Evolutionary conservation across 441 rosid species (phyloP), one percentile per base, ranked within the genome.

Genomic region (Omphalea diandra): DNA sequence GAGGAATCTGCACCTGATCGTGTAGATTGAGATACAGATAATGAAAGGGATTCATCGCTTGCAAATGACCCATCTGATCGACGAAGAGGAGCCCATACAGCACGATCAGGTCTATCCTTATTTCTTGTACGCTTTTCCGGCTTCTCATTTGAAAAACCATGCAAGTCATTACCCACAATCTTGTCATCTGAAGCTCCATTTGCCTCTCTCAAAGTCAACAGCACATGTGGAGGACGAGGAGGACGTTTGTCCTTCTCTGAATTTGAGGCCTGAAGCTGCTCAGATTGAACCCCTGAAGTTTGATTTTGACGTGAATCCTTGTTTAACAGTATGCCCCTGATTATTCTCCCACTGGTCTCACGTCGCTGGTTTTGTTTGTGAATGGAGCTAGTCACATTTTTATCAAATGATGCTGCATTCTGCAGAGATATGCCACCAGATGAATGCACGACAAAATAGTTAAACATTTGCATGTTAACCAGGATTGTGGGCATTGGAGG

Each of bases 101-200:
- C 81, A 55, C 90, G 88, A 70, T 89, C 92, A 60, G 90, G 86
- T 57, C 86, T 82, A 70, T 89, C 95, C 81, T 81, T 87, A 67
- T 84, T 85, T 83, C 85, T 82, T 54, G 78, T 65, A 54, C 90
- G 87, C 69, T 81, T 85, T 79, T 85, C 90, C 26, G 67, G 84
- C 80, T 85, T 89, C 71, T 85, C 88, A 41, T 72, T 72, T 14
- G 73, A 49, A 63, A 76, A 72, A 55, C 79, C 78, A 73, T 77
- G 87, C 46, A 69, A 53, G 26, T 81, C 90, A 75, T 63, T 83
- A 54, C 81, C 80, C 61, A 52, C 59, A 77, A 59, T 63, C 81
- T 82, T 87, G 65, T 80, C 88, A 61, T 82, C 89, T n/a, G 75
- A 46, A 74, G 67, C 67, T 65, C 86, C 86, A 71, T 82, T 84